A percentile compares a stretch with the other conserved stretches of the same genome.
Evolutionary conservation across 495 filamentous ascomycete genomes (phyloP).

Genomic region (Neurospora pannonica): DNA sequence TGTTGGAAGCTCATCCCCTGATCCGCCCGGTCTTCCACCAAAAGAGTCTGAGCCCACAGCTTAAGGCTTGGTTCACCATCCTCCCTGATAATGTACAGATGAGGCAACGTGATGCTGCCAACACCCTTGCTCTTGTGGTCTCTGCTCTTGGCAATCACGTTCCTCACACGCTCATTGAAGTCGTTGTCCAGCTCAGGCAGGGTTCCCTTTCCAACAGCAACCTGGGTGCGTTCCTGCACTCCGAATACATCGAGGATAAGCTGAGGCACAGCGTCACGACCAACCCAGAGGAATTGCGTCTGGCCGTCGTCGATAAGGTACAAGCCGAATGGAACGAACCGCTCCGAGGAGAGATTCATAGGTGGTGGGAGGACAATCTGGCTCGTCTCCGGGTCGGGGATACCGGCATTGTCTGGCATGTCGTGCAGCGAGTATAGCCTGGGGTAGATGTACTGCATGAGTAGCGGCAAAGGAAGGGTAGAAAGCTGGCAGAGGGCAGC

Average conservation of each 20-base stretch:
- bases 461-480: conserved; percentile 78
- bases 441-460: conserved; percentile 97
- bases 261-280: conserved; percentile 84
- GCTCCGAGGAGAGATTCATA: conserved; percentile 78
- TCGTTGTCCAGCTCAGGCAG: conserved; percentile 86
- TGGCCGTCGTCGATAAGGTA: conserved; percentile 97
- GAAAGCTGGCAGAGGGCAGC: conserved; percentile 88
- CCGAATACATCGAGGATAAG: conserved; percentile 87
- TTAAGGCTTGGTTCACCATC: conserved; percentile 93
- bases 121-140: conserved; percentile 77
- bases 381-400: conserved; percentile 74
- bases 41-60: conserved; percentile 90
- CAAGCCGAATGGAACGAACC: conserved; percentile 84
- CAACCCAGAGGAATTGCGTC: conserved; percentile 96
- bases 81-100: conserved; percentile 87
- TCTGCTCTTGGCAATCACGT: conserved; percentile 81
- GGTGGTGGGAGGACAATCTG: conserved; percentile 80
- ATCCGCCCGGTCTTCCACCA: conserved; percentile 92
- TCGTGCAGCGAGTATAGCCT: conserved; percentile 90
- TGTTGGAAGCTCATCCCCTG: conserved; percentile 84
- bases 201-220: conserved; percentile 83
- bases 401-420: conserved; percentile 90
- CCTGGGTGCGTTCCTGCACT: conserved; percentile 61
- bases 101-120: conserved; percentile 83
- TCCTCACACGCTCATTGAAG: conserved; percentile 88